Base-by-base conservation (phyloP, 441 rosid genomes). In the Heliophila coronopifolia region DNA sequence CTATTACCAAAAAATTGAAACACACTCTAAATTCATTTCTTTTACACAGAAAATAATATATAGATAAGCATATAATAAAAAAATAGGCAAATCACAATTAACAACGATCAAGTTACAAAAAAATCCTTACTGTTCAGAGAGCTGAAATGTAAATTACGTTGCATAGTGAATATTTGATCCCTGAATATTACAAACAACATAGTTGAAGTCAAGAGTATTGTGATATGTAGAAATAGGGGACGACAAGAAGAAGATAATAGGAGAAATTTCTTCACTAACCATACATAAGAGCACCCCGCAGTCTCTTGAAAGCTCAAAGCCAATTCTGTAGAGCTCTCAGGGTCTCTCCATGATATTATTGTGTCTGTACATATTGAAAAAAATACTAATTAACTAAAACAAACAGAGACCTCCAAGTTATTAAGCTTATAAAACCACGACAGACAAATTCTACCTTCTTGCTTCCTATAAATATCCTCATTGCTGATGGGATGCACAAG, bases 271-370 rank as follows among this genome's bases (percentile, higher is more conserved):
- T 39, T 38, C 38, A 33, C 40, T 62, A 68, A 93, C 99, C 99
- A 93, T 70, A 93, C 78, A 47, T 84, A 93, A 38, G 97, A 76
- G 76, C 99, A 93, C 48, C 99, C 96, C 1, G 91, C 74, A 27
- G 83, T 77, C 73, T 93, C 99, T 72, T 93, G 99, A 71, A 93
- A 93, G 73, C 99, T 89, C 60, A 93, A 84, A 34, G 99, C 99
- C 73, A 93, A 66, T 71, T 93, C 99, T 5, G 96, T 79, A 35
- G 84, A 75, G 50, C 59, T 77, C 32, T 89, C 99, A 8, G 94
- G 90, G 57, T 93, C 97, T 78, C 93, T 82, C 99, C 99, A 93
- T 17, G 97, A 84, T 66, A 93, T 93, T 58, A 93, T 93, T 37
- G 95, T 89, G 69, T 89, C 99, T 93, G 78, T 50, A 68, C 37